Conservation (phyloP, 225 moss, liverwort and hornwort genomes). For the Sphagnum contortum region DNA sequence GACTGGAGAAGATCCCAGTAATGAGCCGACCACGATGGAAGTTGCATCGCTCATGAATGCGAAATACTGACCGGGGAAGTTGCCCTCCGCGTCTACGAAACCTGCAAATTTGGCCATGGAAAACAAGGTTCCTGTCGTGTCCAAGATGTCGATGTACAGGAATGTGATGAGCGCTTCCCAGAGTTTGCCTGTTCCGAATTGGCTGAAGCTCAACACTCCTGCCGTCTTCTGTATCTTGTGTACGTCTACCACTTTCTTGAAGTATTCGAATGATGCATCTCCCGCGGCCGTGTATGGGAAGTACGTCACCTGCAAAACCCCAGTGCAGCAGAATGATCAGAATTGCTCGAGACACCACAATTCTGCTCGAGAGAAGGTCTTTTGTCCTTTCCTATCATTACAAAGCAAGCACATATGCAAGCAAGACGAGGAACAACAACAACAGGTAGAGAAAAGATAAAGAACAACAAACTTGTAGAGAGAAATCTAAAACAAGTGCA, state of each 20-base stretch:
- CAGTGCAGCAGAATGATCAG: no score
- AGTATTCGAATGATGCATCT: conserved; percentile 42
- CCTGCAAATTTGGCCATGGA: conserved; percentile 92
- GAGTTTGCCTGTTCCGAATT: conserved; percentile 44
- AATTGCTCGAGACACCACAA: no score
- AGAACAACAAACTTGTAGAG: no score
- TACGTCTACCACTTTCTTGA: conserved; percentile 80
- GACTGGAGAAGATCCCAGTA: conserved; percentile 70
- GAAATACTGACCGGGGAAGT: conserved; percentile 83
- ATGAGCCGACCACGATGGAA: conserved; percentile 61
- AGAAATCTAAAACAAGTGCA: no score
- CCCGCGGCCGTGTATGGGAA: conserved; percentile 60
- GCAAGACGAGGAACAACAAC: no score
- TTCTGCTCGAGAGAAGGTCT: no score
- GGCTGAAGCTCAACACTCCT: conserved; percentile 56
- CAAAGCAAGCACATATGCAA: no score
- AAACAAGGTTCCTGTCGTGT: conserved; percentile 82
- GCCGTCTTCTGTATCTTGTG: conserved; percentile 83
- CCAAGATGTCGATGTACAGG: conserved; percentile 84
- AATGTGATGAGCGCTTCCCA: conserved; percentile 94
- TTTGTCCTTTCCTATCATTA: no score
- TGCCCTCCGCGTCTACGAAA: conserved; percentile 60
- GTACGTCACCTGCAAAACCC: conserved; percentile 52
- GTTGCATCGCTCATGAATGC: conserved; percentile 98
- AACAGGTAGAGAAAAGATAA: no score